Evolutionary conservation across 1,284 basidiomycete species (phyloP).

Genomic region (Thecaphora frezii): DNA sequence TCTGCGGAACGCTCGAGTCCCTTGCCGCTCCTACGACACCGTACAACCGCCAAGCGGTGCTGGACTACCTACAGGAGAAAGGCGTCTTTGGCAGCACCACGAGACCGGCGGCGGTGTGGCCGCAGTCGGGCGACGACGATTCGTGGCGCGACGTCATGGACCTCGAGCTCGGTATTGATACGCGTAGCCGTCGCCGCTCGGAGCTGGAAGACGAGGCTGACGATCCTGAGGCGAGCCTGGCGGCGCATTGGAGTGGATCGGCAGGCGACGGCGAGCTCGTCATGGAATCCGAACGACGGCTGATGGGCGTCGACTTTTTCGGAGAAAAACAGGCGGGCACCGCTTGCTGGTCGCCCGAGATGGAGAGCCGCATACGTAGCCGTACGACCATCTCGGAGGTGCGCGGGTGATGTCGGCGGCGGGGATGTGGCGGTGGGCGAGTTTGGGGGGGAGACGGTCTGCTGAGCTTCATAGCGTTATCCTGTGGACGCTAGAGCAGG

Average conservation of each 20-base stretch:
- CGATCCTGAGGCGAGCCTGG: slow-evolving; percentile 2
- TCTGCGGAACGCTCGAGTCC: neutral
- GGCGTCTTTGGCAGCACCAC: slow-evolving; percentile 8
- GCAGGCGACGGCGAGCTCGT: neutral
- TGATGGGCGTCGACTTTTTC: slow-evolving; percentile 26
- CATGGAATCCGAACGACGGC: neutral
- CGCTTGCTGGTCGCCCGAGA: slow-evolving; percentile 31
- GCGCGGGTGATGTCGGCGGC: no score
- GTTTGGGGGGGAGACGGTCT: no score
- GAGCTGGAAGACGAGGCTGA: neutral
- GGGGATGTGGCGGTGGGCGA: no score
- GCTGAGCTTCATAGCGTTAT: no score
- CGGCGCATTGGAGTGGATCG: neutral
- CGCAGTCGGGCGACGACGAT: slow-evolving; percentile 4
- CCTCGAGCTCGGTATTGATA: slow-evolving; percentile 29
- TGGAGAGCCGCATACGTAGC: slow-evolving; percentile 15
- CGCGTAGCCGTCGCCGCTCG: neutral
- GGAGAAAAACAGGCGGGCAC: slow-evolving; percentile 12
- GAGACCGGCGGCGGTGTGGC: neutral
- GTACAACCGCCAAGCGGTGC: slow-evolving; percentile 26
- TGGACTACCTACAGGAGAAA: slow-evolving; percentile 23
- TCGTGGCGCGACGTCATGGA: slow-evolving; percentile 31
- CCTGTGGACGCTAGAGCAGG: no score
- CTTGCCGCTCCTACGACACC: neutral
- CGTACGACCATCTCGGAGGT: slow-evolving; percentile 11